Evolutionary conservation across 306 rosid species (phyloP).

Genomic region (Dicorynia guianensis): DNA sequence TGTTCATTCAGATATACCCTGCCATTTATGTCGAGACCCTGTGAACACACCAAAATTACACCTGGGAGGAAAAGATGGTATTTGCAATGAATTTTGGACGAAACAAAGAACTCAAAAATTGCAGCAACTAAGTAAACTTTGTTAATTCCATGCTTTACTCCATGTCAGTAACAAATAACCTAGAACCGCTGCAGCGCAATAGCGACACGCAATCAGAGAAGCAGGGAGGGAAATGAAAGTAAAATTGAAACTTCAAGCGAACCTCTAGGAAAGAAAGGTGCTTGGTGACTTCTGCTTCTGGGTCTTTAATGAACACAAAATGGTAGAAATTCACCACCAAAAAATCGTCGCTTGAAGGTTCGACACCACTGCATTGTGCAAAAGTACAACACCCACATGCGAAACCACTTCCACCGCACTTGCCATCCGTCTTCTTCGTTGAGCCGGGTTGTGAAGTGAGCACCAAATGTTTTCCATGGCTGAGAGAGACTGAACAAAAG

Average conservation of each 20-base stretch:
- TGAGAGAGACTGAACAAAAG: conserved; percentile 36
- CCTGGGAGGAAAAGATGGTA: conserved; percentile 29
- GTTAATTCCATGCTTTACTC: neutral
- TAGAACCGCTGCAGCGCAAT: too few relatives aligned
- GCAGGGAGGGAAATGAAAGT: neutral
- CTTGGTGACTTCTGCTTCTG: conserved; percentile 62
- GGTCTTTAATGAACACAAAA: conserved; percentile 70
- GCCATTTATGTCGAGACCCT: conserved; percentile 78
- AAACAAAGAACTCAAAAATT: conserved; percentile 25
- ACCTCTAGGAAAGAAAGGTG: conserved; percentile 78
- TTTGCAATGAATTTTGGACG: conserved; percentile 29
- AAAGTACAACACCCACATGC: conserved; percentile 7
- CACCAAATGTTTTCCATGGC: conserved; percentile 34
- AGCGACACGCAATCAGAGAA: neutral
- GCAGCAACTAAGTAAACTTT: neutral
- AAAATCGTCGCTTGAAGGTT: conserved; percentile 45
- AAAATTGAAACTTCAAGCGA: neutral
- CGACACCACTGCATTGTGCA: conserved; percentile 22
- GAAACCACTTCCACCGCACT: neutral
- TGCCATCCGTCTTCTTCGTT: neutral
- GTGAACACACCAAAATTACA: conserved; percentile 37
- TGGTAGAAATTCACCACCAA: conserved; percentile 86
- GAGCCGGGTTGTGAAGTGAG: conserved; percentile 33
- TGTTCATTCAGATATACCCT: conserved; percentile 83
- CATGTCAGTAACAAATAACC: conserved; percentile 23